Conservation (phyloP, 306 rosid genomes). For the Casuarina glauca region DNA sequence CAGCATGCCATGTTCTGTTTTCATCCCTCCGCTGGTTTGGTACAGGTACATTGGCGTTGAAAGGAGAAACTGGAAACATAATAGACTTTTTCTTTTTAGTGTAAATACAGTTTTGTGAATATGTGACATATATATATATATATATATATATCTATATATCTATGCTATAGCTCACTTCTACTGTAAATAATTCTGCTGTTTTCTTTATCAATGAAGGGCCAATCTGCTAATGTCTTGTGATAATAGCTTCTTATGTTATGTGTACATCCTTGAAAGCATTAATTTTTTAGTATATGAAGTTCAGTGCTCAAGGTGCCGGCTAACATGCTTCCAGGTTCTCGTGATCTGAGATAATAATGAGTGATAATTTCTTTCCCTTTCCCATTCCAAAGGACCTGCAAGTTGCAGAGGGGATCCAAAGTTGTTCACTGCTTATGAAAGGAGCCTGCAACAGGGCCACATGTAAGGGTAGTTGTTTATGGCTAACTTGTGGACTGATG, state of each 20-base stretch:
- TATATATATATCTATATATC: neutral
- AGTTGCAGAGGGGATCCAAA: neutral
- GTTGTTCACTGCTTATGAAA: neutral
- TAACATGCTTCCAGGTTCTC: no score
- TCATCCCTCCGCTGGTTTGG: neutral
- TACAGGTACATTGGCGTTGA: neutral
- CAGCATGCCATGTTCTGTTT: slow-evolving; percentile 15
- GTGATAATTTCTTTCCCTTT: neutral
- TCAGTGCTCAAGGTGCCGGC: neutral
- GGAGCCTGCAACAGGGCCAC: neutral
- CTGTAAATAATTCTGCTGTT: slow-evolving; percentile 12
- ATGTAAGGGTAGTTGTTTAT: neutral
- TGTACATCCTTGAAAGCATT: neutral
- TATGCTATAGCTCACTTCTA: neutral
- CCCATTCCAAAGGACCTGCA: neutral
- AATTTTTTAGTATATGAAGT: neutral
- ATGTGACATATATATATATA: slow-evolving; percentile 5
- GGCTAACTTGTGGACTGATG: neutral
- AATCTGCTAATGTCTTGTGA: neutral
- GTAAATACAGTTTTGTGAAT: slow-evolving; percentile 26
- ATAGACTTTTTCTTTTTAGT: slow-evolving; percentile 5
- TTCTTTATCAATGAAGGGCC: neutral
- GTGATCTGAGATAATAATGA: neutral
- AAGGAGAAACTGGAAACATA: neutral
- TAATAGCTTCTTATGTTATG: neutral